Percentiles rank a stretch among this genome's conserved stretches.
Conservation (phyloP, 768 basidiomycete species). For the Strobilomyces echinocephalus region DNA sequence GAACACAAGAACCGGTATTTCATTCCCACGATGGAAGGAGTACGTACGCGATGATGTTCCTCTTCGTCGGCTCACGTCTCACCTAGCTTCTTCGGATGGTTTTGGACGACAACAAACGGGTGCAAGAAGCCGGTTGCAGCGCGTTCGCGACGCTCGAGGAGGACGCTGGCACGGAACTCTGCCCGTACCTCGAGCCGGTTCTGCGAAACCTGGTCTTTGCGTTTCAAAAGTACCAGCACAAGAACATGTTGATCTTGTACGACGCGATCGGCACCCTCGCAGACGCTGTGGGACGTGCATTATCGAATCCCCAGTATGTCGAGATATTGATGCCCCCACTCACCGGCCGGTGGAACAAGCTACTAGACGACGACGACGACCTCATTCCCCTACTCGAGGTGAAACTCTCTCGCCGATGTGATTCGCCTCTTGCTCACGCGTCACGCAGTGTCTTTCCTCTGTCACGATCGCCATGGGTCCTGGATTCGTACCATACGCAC, state of each 20-base stretch:
- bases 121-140: conserved; percentile 98
- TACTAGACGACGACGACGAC: conserved; percentile 89
- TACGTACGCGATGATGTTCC: conserved; percentile 37
- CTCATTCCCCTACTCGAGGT: conserved; percentile 95
- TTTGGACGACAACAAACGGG: conserved; percentile 95
- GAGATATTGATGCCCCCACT: conserved; percentile 97
- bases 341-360: conserved; percentile 81
- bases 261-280: conserved; percentile 99
- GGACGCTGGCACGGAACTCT: conserved; percentile 86
- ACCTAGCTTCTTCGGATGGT: conserved; percentile 94
- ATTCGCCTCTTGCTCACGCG: background rate
- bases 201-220: conserved; percentile 92
- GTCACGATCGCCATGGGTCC: conserved; percentile 94
- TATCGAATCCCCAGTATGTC: conserved; percentile 82
- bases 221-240: conserved; percentile 98
- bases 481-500: conserved; percentile 83
- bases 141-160: conserved; percentile 98
- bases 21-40: conserved; percentile 97
- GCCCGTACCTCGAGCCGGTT: conserved; percentile 92
- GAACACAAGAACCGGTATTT: conserved; percentile 90
- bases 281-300: conserved; percentile 86
- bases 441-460: conserved; percentile 85
- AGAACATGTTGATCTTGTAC: conserved; percentile 97
- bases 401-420: conserved; percentile 17
- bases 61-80: background rate